Evolutionary conservation across 106 monocot genomes (phyloP).

Genomic region (Vanilla planifolia): DNA sequence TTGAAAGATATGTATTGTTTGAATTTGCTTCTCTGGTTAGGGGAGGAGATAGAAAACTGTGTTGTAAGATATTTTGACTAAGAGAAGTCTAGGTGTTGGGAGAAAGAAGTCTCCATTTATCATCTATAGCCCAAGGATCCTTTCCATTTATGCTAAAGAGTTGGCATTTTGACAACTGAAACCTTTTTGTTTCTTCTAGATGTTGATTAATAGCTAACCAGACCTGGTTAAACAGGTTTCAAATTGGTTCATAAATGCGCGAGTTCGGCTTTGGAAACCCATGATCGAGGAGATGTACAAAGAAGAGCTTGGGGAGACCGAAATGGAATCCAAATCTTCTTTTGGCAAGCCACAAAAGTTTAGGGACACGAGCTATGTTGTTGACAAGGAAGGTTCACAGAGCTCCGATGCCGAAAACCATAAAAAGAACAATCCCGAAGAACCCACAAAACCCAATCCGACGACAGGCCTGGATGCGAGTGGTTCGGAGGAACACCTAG

Average conservation of each 20-base stretch:
- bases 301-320: constrained; percentile 7
- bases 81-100: too few relatives aligned
- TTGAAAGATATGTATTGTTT: too few relatives aligned
- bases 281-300: constrained; percentile 20
- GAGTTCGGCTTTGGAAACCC: constrained; percentile 21
- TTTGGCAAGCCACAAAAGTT: background rate
- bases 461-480: background rate
- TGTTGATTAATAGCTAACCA: background rate
- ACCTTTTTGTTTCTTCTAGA: background rate
- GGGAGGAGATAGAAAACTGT: too few relatives aligned
- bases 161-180: too few relatives aligned
- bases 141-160: too few relatives aligned
- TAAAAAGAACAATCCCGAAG: background rate
- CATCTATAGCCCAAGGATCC: too few relatives aligned
- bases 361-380: background rate
- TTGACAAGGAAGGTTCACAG: background rate
- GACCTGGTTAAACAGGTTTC: constrained; percentile 8
- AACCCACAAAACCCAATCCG: constrained; percentile 1
- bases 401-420: background rate
- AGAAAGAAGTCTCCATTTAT: too few relatives aligned
- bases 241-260: constrained; percentile 21
- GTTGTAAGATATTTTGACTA: too few relatives aligned
- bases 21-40: too few relatives aligned
- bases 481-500: background rate
- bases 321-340: constrained; percentile 5